Evolutionary conservation across 1,284 basidiomycete genomes (phyloP), one percentile per base, ranked within the genome.

Genomic region (Puccinia triticina): DNA sequence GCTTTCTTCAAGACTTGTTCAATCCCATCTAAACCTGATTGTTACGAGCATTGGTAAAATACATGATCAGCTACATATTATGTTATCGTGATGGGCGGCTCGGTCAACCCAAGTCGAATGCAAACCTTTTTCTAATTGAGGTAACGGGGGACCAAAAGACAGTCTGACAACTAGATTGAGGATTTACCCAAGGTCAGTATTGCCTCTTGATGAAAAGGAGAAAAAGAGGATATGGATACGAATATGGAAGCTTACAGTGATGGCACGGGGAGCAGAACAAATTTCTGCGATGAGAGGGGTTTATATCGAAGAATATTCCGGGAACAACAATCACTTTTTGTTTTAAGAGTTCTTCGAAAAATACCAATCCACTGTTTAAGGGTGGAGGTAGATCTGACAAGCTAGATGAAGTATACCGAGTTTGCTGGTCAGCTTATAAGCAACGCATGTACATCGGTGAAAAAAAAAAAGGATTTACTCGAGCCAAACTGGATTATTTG

Each of bases 281-380:
- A 87, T 97, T 88, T 61, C 89, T 89, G 84, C 93, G 89, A 86
- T 94, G 85, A 23, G 93, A 86, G 23, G 94, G 94, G 87, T 95
- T 92, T 85, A 93, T 90, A 86, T 96, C 94, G 82, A 96, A 96
- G 89, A 95, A 95, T 84, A 96, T 86, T 5, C 89, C 89, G 14
- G 94, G 94, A 74, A 95, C 94, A 80, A 94, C 93, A 84, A 95
- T 95, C 37, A 93, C 92, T 87, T 93, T 91, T 87, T 95, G 93
- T 87, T 95, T 96, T 66, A 98, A 90, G 53, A 94, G 89, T 88
- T 97, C 95, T 86, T 98, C 95, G 86, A 97, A 97, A 91, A 98
- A 96, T 43, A 93, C 92, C 85, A 97, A 88, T 29, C 95, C 95
- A 84, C 93, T 94, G 88, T 95, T 94, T 64, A 97, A 87, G 8